Evolutionary conservation across 768 basidiomycete species (phyloP).

Genomic region (Kwoniella botswanensis): DNA sequence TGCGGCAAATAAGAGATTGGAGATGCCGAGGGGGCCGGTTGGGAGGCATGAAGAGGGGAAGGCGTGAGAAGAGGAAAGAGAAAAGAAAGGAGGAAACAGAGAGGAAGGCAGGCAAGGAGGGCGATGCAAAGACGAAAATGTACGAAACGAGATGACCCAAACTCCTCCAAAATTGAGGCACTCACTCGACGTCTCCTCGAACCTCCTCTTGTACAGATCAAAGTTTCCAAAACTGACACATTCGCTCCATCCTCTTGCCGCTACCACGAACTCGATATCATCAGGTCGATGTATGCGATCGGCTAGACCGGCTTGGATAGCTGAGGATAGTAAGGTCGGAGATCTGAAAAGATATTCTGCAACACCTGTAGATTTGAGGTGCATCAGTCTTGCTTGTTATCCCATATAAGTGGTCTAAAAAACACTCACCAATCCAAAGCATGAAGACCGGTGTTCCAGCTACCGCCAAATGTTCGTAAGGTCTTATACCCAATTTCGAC

Average conservation of each 20-base stretch:
- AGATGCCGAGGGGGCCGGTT: not conserved
- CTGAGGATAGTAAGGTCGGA: constrained; percentile 66
- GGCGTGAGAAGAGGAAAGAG: not conserved
- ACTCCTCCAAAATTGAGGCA: constrained; percentile 3
- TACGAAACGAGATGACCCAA: not conserved
- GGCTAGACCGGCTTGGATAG: constrained; percentile 74
- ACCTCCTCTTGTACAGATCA: constrained; percentile 80
- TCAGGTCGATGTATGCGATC: constrained; percentile 82
- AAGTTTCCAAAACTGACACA: constrained; percentile 91
- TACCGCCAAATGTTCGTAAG: constrained; percentile 86
- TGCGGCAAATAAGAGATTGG: too few species aligned
- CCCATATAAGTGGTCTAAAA: not conserved
- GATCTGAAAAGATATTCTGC: constrained; percentile 92
- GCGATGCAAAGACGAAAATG: not conserved
- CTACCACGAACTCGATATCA: constrained; percentile 92
- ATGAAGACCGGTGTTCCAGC: constrained; percentile 96
- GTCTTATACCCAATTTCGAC: constrained; percentile 83
- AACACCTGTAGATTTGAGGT: constrained; percentile 63
- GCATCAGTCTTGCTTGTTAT: not conserved
- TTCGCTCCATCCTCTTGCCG: constrained; percentile 94
- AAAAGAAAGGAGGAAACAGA: not conserved
- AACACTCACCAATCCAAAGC: constrained; percentile 74
- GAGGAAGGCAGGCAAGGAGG: not conserved
- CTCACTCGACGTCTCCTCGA: constrained; percentile 69
- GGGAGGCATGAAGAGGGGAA: not conserved